Base-by-base conservation (phyloP, 345 rosid species). In the Viola odorata region DNA sequence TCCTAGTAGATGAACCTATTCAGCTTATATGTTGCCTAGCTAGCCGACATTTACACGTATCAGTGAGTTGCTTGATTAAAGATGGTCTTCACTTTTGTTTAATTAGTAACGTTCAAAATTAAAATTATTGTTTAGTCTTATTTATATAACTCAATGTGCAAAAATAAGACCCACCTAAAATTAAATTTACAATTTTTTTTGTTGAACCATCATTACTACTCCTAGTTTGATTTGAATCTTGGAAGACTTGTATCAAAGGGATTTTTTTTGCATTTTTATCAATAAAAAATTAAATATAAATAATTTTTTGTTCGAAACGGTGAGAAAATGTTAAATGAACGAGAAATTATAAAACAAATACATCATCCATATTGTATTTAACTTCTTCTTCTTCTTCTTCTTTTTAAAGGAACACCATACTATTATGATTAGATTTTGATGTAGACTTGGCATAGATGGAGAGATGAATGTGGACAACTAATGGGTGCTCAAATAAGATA, bases 41-140 rank as follows among this genome's bases (percentile, higher is more conserved):
- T 64, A 82, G 80, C 87, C 82, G 87, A 83, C 95, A 80, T 1
- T 55, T 49, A 63, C 81, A 86, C 95, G 87, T 81, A 89, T 75
- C 85, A n/a, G 53, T 53, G 55, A 57, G 45, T 49, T 60, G 53
- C 75, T 52, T 13, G 63, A 4, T 66, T 55, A 1, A 0, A 16
- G 65, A 45, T 63, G 53, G 70, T 74, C 76, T 69, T 79, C 44
- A 70, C 73, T 73, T 63, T 61, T 61, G 32, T 55, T 61, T 45
- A 7, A 23, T 53, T 15, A 23, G 32, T 23, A 3, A 44, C 7
- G 12, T 11, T 11, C 1, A 44, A 44, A 44, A 6, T 3, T n/a
- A 7, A 6, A n/a, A 47, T 47, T 47, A 9, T n/a, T 47, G 10
- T 47, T 47, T 47, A 12, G 4, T 12, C 10, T 47, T 9, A 47